Conservation (phyloP, 495 filamentous ascomycete genomes). For the Aspergillus biplanus region DNA sequence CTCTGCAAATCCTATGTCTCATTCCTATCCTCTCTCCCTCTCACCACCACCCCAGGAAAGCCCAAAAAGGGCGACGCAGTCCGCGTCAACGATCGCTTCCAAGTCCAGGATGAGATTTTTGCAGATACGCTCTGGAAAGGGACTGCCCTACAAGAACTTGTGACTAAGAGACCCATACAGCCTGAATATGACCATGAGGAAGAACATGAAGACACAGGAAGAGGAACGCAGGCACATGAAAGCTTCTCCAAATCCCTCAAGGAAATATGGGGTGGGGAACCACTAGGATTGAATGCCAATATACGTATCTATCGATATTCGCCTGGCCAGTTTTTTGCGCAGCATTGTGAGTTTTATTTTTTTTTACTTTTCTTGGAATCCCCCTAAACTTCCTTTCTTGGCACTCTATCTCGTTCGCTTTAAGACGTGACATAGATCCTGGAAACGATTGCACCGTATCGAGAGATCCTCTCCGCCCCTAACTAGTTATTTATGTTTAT, state of each 20-base stretch:
- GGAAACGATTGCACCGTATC: not conserved
- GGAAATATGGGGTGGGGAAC: conserved; percentile 76
- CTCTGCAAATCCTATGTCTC: conserved; percentile 81
- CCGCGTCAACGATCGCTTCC: conserved; percentile 89
- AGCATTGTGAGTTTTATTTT: conserved; percentile 68
- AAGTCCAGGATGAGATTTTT: conserved; percentile 76
- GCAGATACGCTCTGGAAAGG: conserved; percentile 72
- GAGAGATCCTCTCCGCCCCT: not conserved
- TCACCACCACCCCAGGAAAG: conserved; percentile 79
- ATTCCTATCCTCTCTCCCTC: conserved; percentile 74
- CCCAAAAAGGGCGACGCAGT: conserved; percentile 86
- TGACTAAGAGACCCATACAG: conserved; percentile 34
- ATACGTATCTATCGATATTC: conserved; percentile 91
- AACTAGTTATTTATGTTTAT: too few relatives aligned
- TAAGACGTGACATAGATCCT: not conserved
- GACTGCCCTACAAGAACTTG: conserved; percentile 40
- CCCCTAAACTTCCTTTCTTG: not conserved
- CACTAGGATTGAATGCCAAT: conserved; percentile 85
- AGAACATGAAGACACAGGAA: conserved; percentile 54
- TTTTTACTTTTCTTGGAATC: conserved; percentile 4
- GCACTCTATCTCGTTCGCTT: not conserved
- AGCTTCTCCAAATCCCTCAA: not conserved
- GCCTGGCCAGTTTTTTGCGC: conserved; percentile 85
- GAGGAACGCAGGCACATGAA: conserved; percentile 12
- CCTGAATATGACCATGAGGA: conserved; percentile 55